Evolutionary conservation across 2,329 filamentous ascomycete genomes (phyloP).

Genomic region (Ceratocystis colombiana): DNA sequence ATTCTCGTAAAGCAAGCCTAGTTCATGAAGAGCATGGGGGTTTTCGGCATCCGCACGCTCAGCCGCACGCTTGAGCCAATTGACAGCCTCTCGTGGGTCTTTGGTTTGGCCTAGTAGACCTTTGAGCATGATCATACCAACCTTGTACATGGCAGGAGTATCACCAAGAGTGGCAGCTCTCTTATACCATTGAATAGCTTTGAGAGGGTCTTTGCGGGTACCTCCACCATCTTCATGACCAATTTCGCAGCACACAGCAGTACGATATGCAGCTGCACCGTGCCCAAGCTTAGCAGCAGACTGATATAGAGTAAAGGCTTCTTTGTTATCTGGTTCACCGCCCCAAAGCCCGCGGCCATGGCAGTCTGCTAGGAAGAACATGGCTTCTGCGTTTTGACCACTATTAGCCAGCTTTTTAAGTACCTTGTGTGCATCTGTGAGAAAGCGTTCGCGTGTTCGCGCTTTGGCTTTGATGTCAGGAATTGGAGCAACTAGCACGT

Average conservation of each 20-base stretch:
- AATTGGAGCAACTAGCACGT: conserved; percentile 55
- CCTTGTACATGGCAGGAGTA: conserved; percentile 92
- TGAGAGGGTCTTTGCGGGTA: conserved; percentile 78
- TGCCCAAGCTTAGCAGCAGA: conserved; percentile 85
- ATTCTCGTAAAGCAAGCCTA: conserved; percentile 57
- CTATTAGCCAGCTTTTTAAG: conserved; percentile 70
- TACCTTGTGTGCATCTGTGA: conserved; percentile 78
- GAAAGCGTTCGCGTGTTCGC: conserved; percentile 71
- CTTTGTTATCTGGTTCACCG: conserved; percentile 71
- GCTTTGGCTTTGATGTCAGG: conserved; percentile 61
- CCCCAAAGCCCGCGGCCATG: conserved; percentile 74
- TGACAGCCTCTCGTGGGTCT: conserved; percentile 76
- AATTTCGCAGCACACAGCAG: conserved; percentile 94
- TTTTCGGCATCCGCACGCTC: conserved; percentile 82
- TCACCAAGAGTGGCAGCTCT: conserved; percentile 84
- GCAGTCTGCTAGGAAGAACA: conserved; percentile 88
- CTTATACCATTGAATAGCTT: conserved; percentile 97
- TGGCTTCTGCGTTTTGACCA: conserved; percentile 67
- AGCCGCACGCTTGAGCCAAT: conserved; percentile 87
- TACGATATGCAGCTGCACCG: conserved; percentile 78
- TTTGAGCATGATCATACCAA: conserved; percentile 92
- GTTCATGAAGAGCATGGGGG: conserved; percentile 87
- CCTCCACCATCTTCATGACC: conserved; percentile 90
- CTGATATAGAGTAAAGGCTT: conserved; percentile 89
- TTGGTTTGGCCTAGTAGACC: conserved; percentile 78